phyloP scores from a whole-genome alignment of 2,329 filamentous ascomycete species.

The Zasmidium cellare region DNA sequence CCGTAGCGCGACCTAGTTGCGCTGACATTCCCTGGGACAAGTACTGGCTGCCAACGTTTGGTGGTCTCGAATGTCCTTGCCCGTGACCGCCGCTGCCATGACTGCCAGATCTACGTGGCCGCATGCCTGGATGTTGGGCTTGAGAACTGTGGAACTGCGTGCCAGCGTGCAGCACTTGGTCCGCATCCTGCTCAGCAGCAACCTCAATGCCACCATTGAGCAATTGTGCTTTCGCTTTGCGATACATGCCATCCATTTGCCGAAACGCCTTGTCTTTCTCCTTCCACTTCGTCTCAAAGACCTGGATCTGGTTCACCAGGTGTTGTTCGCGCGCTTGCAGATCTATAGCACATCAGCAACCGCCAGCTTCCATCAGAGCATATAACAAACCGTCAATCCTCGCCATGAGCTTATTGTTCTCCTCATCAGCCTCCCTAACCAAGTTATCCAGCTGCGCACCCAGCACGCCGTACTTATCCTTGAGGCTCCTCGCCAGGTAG shows the following conservation, averaged over 20 bases:
- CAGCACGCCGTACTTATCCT: constrained; percentile 68
- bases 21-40: constrained; percentile 10
- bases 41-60: neutral
- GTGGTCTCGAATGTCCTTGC: neutral
- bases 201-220: constrained; percentile 55
- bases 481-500: constrained; percentile 68
- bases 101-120: constrained; percentile 22
- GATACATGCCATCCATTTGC: constrained; percentile 40
- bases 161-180: constrained; percentile 43
- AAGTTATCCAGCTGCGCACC: constrained; percentile 70
- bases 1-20: constrained; percentile 15
- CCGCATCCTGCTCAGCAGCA: constrained; percentile 56
- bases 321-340: constrained; percentile 10
- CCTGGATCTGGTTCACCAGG: constrained; percentile 6
- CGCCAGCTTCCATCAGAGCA: neutral
- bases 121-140: constrained; percentile 1
- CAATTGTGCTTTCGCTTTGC: constrained; percentile 56
- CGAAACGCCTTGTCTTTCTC: constrained; percentile 11
- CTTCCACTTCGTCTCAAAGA: constrained; percentile 10
- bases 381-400: constrained; percentile 59
- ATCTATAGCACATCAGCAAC: constrained; percentile 9
- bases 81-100: constrained; percentile 15
- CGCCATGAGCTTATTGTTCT: constrained; percentile 66
- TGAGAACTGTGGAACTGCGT: constrained; percentile 5
- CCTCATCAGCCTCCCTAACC: constrained; percentile 71